phyloP scores from a whole-genome alignment of 2,329 filamentous ascomycete genomes.

The Magnaporthales sp. region DNA sequence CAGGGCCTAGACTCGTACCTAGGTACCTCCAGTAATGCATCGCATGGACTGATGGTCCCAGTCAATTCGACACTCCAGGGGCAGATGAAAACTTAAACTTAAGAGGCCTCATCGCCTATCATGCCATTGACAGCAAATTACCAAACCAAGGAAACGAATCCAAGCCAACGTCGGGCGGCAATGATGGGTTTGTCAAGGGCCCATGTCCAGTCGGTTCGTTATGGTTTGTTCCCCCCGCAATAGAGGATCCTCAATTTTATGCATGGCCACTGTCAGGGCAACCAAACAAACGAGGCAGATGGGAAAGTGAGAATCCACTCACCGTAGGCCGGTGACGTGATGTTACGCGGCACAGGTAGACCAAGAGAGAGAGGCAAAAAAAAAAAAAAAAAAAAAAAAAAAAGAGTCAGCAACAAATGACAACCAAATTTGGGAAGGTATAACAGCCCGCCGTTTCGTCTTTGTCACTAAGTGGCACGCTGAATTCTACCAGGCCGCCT shows the following conservation, averaged over 20 bases:
- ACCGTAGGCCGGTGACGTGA: background rate
- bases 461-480: background rate
- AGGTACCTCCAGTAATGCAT: background rate
- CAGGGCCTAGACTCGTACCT: too few species aligned
- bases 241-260: background rate
- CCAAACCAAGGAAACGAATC: background rate
- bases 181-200: background rate
- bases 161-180: background rate
- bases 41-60: background rate
- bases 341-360: background rate
- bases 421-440: background rate
- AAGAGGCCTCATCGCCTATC: background rate
- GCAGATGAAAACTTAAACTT: background rate
- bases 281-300: background rate
- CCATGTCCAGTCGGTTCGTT: background rate
- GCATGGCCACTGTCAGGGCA: background rate
- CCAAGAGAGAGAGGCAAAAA: background rate
- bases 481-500: background rate
- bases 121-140: background rate
- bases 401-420: background rate
- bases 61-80: too few species aligned
- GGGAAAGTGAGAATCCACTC: background rate
- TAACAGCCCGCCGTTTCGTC: background rate
- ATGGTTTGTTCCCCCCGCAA: background rate
- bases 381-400: background rate